These are phyloP conservation scores for Byssothecium circinans DNA, from an alignment of 2,329 filamentous ascomycete genomes.

Conservation along the genomic window DNA sequence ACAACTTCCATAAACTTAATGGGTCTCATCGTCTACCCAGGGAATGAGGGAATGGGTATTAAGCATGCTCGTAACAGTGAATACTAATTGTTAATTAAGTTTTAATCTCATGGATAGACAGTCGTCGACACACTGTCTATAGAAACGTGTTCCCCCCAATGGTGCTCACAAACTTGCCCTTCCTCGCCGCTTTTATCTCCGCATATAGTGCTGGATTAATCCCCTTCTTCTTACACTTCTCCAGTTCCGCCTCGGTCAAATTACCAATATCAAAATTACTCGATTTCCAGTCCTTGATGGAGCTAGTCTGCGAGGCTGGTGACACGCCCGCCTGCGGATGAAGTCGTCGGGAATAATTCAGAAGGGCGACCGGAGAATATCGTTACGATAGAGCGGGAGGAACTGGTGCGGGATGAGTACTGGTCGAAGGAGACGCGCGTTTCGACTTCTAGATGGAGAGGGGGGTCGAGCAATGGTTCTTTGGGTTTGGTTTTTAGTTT, in stretches of 20 bases:
- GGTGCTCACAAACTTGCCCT: slow-evolving; percentile 42
- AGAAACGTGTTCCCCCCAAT: slow-evolving; percentile 41
- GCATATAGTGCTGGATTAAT: slow-evolving; percentile 51
- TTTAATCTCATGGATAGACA: too few species aligned
- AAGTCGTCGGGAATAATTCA: slow-evolving; percentile 7
- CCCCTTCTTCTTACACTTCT: slow-evolving; percentile 51
- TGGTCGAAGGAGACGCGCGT: slow-evolving; percentile 39
- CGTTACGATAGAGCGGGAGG: slow-evolving; percentile 24
- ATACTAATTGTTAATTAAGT: too few species aligned
- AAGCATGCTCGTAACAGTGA: too few species aligned
- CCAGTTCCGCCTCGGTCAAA: slow-evolving; percentile 46
- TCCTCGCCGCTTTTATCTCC: slow-evolving; percentile 51
- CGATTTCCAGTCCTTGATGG: slow-evolving; percentile 40
- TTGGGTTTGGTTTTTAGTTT: slow-evolving; percentile 11
- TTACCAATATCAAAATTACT: slow-evolving; percentile 44
- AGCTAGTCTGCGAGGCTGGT: slow-evolving; percentile 5
- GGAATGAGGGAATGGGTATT: too few species aligned
- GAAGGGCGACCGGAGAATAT: slow-evolving; percentile 24
- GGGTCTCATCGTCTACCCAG: too few species aligned
- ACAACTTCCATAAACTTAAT: too few species aligned
- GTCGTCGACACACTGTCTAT: too few species aligned
- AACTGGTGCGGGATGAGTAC: slow-evolving; percentile 32
- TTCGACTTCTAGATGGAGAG: slow-evolving; percentile 31
- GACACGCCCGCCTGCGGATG: slow-evolving; percentile 6
- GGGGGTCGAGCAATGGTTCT: slow-evolving; percentile 11